A percentile compares a stretch with the other conserved stretches of the same genome.
Conservation (phyloP, 176 grass and related monocot species). For the Panicum miliaceum region DNA sequence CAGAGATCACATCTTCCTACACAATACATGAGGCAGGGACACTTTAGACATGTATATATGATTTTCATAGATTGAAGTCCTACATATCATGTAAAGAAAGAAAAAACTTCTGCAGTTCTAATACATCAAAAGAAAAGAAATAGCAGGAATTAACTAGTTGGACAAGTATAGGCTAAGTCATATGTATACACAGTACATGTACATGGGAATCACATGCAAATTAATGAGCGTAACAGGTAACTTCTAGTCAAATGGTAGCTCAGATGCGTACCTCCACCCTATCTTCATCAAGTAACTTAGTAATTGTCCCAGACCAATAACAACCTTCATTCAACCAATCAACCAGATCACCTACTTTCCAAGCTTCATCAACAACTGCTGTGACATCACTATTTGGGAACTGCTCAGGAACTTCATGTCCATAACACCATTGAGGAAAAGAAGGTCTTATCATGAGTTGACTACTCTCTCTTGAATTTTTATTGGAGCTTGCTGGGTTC, state of each 20-base stretch:
- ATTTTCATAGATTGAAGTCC: background rate
- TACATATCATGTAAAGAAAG: too few species aligned
- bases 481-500: background rate
- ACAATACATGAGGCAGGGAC: background rate
- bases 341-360: slow-evolving; percentile 67
- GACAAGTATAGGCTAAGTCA: background rate
- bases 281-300: slow-evolving; percentile 45
- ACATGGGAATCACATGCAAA: background rate
- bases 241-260: slow-evolving; percentile 9
- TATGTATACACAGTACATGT: background rate
- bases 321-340: slow-evolving; percentile 57
- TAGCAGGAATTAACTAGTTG: background rate
- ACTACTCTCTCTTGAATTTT: slow-evolving; percentile 21
- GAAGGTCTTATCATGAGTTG: slow-evolving; percentile 68
- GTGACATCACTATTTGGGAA: slow-evolving; percentile 37
- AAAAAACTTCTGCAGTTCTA: background rate
- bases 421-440: slow-evolving; percentile 58
- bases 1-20: background rate
- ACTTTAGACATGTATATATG: background rate
- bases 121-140: background rate
- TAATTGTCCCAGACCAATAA: slow-evolving; percentile 64
- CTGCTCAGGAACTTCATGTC: slow-evolving; percentile 40
- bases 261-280: slow-evolving; percentile 43
- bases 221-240: background rate
- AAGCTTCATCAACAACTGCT: slow-evolving; percentile 45